A percentile compares a stretch with the other conserved stretches of the same genome.
Evolutionary conservation across 1,284 basidiomycete species (phyloP).

Genomic region (Pulveroboletus sp.): DNA sequence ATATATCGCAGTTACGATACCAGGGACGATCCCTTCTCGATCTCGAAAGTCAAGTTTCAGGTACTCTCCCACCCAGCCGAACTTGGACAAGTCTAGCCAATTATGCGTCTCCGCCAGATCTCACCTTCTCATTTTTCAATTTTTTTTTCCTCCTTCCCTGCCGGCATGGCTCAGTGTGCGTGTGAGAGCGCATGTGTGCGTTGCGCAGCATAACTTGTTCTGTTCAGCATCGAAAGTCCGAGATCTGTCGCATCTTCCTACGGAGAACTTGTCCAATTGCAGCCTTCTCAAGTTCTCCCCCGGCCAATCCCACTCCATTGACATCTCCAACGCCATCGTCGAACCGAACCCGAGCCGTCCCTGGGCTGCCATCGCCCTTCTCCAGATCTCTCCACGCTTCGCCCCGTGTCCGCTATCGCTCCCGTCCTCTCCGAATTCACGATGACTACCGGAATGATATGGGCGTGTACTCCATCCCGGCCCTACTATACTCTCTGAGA

Average conservation of each 20-base stretch:
- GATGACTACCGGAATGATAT: slow-evolving; percentile 39
- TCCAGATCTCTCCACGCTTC: slow-evolving; percentile 31
- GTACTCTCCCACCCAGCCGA: slow-evolving; percentile 38
- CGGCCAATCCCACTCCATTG: slow-evolving; percentile 35
- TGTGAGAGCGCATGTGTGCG: slow-evolving; percentile 21
- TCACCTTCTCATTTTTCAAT: slow-evolving; percentile 11
- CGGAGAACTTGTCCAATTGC: slow-evolving; percentile 29
- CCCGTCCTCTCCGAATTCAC: slow-evolving; percentile 34
- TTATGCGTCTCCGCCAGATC: slow-evolving; percentile 32
- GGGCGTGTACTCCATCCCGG: slow-evolving; percentile 36
- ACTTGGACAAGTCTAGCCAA: slow-evolving; percentile 28
- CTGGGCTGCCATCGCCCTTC: slow-evolving; percentile 31
- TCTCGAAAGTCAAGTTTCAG: slow-evolving; percentile 40
- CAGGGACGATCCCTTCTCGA: slow-evolving; percentile 41
- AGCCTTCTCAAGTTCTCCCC: slow-evolving; percentile 30
- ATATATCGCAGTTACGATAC: slow-evolving; percentile 39
- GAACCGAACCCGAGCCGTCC: slow-evolving; percentile 27
- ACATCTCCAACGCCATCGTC: slow-evolving; percentile 37
- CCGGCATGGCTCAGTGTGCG: slow-evolving; percentile 30
- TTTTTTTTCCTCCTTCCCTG: slow-evolving; percentile 19
- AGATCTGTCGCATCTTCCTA: slow-evolving; percentile 29
- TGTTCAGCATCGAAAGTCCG: slow-evolving; percentile 19
- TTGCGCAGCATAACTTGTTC: slow-evolving; percentile 21
- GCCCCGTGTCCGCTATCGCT: slow-evolving; percentile 34
- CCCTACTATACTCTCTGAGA: slow-evolving; percentile 34